Conservation (phyloP, 2,329 filamentous ascomycete species). For the Diplodia scrobiculata region DNA sequence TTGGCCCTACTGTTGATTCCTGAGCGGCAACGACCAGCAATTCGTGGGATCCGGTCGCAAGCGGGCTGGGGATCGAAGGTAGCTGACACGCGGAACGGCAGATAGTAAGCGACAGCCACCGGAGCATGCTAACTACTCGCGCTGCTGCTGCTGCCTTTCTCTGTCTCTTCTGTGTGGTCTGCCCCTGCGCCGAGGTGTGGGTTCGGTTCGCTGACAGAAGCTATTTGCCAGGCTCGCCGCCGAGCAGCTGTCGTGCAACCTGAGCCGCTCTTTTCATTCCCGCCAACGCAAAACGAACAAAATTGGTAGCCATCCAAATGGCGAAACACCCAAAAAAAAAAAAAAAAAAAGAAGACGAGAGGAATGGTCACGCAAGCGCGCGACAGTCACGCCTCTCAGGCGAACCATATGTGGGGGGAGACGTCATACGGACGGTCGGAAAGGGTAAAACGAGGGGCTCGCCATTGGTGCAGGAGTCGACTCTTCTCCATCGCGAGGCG, state of each 20-base stretch:
- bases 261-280: neutral
- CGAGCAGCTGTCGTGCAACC: neutral
- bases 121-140: neutral
- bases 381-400: neutral
- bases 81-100: constrained; percentile 20
- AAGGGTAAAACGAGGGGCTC: neutral
- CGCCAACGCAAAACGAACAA: neutral
- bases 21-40: neutral
- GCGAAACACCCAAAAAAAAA: neutral
- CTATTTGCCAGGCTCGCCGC: neutral
- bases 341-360: neutral
- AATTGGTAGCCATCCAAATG: neutral
- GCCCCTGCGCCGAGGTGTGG: neutral
- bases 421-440: constrained; percentile 13
- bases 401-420: neutral
- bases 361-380: neutral
- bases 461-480: neutral
- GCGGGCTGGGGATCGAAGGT: constrained; percentile 2
- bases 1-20: neutral
- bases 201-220: neutral
- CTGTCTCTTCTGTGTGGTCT: neutral
- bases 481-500: neutral
- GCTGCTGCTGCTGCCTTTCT: neutral
- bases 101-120: constrained; percentile 23
- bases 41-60: constrained; percentile 4